Evolutionary conservation across 139 green algal species (phyloP), one percentile per base, ranked within the genome.

Genomic region (Tetraselmis striata): DNA sequence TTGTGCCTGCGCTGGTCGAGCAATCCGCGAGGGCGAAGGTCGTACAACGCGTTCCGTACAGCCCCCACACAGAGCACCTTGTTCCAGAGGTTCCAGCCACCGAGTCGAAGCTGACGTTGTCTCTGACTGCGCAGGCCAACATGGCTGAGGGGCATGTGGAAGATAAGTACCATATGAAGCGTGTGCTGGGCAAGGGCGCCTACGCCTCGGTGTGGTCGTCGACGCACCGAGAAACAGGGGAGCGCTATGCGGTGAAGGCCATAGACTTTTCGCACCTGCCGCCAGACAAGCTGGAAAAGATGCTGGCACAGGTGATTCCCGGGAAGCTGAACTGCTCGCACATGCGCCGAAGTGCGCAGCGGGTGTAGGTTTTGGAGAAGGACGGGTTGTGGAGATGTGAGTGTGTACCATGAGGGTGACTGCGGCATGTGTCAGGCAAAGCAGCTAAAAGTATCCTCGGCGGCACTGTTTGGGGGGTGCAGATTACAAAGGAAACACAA

Each of bases 231-330:
- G 29, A 1, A 23, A 78, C 76, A 23, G 58, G 58, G 24, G 29
- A 75, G 32, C 18, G 45, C 1, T 24, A 74, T 24, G 82, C 82
- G 1, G 59, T 85, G 30, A 85, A 85, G 77, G 58, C 81, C 28
- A 77, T 85, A 11, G 59, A 78, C 58, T 28, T 78, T n/a, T 11
- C 82, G 18, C 29, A 67, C 45, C 18, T 67, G 18, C 45, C 45
- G 5, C 11, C 45, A 67, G 45, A 67, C 11, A 67, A 67, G 45
- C 45, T 67, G 45, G 45, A 67, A 67, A 67, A 67, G 45, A 67
- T 18, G 45, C 45, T 67, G 18, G 45, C 45, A 18, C 45, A 67
- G 45, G 45, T 67, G 45, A 5, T 5, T 18, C 45, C 18, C n/a
- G n/a, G n/a, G n/a, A n/a, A n/a, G n/a, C n/a, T n/a, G n/a, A n/a